Evolutionary conservation across 2,329 filamentous ascomycete genomes (phyloP).

Genomic region (Verruconis gallopava): DNA sequence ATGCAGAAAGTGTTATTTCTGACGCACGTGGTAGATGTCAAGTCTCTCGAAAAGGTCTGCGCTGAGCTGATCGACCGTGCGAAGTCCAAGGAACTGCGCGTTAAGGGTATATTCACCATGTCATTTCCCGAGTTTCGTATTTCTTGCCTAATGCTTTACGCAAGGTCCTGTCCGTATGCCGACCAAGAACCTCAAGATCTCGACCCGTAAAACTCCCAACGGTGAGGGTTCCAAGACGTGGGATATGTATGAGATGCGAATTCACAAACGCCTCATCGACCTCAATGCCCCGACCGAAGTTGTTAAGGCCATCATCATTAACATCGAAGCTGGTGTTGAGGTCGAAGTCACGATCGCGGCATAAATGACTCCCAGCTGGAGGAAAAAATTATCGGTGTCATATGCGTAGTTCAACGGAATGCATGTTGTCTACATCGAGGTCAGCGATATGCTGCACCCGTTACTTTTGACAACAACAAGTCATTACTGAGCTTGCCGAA

Average conservation of each 20-base stretch:
- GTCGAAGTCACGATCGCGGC: constrained; percentile 87
- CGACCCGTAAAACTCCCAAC: constrained; percentile 97
- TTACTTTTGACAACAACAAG: too few relatives aligned
- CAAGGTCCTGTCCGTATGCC: constrained; percentile 83
- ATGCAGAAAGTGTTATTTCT: neutral
- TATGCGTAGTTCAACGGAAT: too few relatives aligned
- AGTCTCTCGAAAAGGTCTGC: constrained; percentile 70
- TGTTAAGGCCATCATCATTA: constrained; percentile 93
- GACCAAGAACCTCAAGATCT: constrained; percentile 93
- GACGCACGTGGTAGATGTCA: constrained; percentile 58
- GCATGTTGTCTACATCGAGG: too few relatives aligned
- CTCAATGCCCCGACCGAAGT: constrained; percentile 96
- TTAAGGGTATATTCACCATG: constrained; percentile 62
- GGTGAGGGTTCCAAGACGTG: constrained; percentile 99
- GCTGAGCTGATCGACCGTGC: constrained; percentile 72
- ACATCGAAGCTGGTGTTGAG: constrained; percentile 88
- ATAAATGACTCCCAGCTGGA: too few relatives aligned
- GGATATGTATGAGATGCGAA: constrained; percentile 98
- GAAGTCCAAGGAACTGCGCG: constrained; percentile 94
- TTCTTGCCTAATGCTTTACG: constrained; percentile 1
- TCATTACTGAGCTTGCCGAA: too few relatives aligned
- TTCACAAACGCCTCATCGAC: constrained; percentile 97
- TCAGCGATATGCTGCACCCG: too few relatives aligned
- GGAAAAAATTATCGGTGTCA: too few relatives aligned
- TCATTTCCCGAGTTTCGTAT: too few relatives aligned